Percentiles rank a stretch among this genome's conserved stretches.
These are phyloP conservation scores for Eucalyptus erythrocorys DNA, from an alignment of 345 rosid genomes.

Conservation along the genomic window DNA sequence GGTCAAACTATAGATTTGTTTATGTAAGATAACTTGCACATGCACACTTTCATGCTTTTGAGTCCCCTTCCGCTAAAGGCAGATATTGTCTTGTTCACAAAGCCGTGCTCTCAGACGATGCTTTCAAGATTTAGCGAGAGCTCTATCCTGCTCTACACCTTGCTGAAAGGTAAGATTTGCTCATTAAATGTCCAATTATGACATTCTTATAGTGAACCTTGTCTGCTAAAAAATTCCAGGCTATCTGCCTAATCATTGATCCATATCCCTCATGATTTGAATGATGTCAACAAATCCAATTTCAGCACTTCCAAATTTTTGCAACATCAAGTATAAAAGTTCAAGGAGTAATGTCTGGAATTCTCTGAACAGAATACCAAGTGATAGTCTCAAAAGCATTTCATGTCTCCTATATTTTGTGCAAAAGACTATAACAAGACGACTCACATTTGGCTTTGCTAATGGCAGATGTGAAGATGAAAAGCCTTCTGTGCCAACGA, in stretches of 20 bases:
- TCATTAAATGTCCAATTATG: neutral
- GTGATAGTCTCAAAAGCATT: neutral
- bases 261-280: neutral
- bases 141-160: slow-evolving; percentile 5
- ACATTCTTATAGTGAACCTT: neutral
- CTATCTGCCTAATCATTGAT: neutral
- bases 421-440: neutral
- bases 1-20: slow-evolving; percentile 22
- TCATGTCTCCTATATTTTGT: neutral
- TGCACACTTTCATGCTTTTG: slow-evolving; percentile 41
- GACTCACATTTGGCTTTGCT: neutral
- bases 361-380: neutral
- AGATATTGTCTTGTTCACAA: slow-evolving; percentile 20
- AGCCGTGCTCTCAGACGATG: neutral
- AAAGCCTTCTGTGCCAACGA: slow-evolving; percentile 4
- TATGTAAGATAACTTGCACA: slow-evolving; percentile 42
- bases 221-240: neutral
- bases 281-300: neutral
- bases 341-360: neutral
- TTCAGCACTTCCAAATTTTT: neutral
- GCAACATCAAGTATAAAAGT: neutral
- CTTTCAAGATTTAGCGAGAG: neutral
- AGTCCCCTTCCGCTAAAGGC: slow-evolving; percentile 31
- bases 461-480: slow-evolving; percentile 22
- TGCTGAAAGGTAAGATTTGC: slow-evolving; percentile 5